Percentiles rank a stretch among this genome's conserved stretches.
These are phyloP conservation scores for Sporisorium scitamineum DNA, from an alignment of 1,284 basidiomycete genomes.

Conservation along the genomic window DNA sequence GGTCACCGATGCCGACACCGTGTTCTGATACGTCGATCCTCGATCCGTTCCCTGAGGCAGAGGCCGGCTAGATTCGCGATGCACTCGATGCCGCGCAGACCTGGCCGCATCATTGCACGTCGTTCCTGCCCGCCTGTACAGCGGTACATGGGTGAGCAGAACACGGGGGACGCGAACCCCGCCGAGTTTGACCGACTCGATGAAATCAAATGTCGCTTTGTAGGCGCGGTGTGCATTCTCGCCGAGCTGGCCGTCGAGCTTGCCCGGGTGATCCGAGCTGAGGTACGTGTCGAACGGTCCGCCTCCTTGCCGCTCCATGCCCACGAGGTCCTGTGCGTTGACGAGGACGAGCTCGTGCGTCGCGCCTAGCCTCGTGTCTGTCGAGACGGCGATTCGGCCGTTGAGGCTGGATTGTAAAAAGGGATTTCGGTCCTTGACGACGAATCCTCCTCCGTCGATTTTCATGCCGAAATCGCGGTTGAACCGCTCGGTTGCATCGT, in stretches of 20 bases:
- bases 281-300: conserved; percentile 36
- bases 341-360: conserved; percentile 60
- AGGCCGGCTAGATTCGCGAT: conserved; percentile 39
- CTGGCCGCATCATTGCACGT: conserved; percentile 41
- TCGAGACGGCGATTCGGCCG: conserved; percentile 49
- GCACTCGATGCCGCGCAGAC: conserved; percentile 41
- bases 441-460: conserved; percentile 36
- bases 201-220: conserved; percentile 44
- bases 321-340: conserved; percentile 57
- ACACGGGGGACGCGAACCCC: conserved; percentile 34
- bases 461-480: conserved; percentile 28
- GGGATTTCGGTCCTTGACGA: conserved; percentile 25
- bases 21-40: conserved; percentile 58
- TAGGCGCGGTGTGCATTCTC: conserved; percentile 42
- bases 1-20: conserved; percentile 42
- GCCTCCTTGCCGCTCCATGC: conserved; percentile 50
- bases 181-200: conserved; percentile 37
- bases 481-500: conserved; percentile 34
- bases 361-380: conserved; percentile 18
- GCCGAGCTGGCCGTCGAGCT: conserved; percentile 37
- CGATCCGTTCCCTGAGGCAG: conserved; percentile 56
- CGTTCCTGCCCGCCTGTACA: conserved; percentile 34
- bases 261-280: conserved; percentile 26
- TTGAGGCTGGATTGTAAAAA: conserved; percentile 34
- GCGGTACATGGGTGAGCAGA: conserved; percentile 59